Conservation (phyloP, 345 rosid genomes). For the Cochlearia excelsa region DNA sequence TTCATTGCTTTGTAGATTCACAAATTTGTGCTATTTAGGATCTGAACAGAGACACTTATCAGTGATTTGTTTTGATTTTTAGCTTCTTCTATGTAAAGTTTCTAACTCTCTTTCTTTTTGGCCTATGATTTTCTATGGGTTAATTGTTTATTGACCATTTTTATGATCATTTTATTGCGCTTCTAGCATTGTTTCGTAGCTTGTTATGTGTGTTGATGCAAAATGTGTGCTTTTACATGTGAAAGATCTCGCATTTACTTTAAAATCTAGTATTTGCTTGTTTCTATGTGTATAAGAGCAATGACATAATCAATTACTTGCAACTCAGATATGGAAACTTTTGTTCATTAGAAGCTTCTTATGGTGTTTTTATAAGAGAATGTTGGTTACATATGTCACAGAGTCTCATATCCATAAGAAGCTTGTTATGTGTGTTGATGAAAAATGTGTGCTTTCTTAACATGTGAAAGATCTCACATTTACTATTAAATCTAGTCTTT, state of each 20-base stretch:
- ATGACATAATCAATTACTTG: conserved; percentile 1
- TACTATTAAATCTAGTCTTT: neutral
- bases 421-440: conserved; percentile 14
- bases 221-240: conserved; percentile 16
- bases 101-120: too few relatives aligned
- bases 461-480: neutral
- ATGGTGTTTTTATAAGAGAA: conserved; percentile 3
- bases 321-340: neutral
- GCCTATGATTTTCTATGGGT: conserved; percentile 6
- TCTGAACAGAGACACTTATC: neutral
- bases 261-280: neutral
- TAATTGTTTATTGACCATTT: neutral
- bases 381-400: too few relatives aligned
- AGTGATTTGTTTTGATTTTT: conserved; percentile 16
- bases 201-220: conserved; percentile 10
- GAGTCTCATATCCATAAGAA: too few relatives aligned
- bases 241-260: conserved; percentile 3
- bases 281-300: neutral
- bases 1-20: conserved; percentile 1
- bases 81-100: neutral
- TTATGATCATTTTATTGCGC: too few relatives aligned
- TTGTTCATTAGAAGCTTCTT: neutral
- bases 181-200: conserved; percentile 19
- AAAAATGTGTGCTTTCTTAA: conserved; percentile 18
- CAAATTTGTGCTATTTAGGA: neutral